Base-by-base conservation (phyloP, 306 rosid genomes). In the Fragaria vesca region DNA sequence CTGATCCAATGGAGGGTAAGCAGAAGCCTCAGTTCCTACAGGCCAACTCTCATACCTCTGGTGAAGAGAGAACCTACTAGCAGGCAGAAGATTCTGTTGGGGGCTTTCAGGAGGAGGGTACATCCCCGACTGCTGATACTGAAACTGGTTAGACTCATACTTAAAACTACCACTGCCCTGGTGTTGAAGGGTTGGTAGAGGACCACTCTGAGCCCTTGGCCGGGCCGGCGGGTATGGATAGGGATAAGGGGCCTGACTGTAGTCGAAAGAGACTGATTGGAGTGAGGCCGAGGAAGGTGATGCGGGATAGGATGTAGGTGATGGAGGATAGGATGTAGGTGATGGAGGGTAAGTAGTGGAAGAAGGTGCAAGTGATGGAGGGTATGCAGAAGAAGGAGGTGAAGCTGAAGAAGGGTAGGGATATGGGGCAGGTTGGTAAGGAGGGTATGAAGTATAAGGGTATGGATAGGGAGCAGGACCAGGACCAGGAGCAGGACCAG, bases 1-100 rank as follows among this genome's bases (percentile, higher is more conserved):
- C 78, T 87, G 77, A 77, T 88, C 89, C 87, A 95, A 69, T 73
- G 90, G 85, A 7, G 96, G 97, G 85, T 90, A 87, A 43, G 72
- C 79, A 84, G 90, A 74, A 73, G 68, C 36, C 76, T 71, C 88
- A 78, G 71, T 52, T 66, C 75, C 82, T 48, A 46, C 2, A 8
- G 65, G 47, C 75, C 78, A 30, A 34, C 77, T 80, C 40, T 89
- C 93, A 34, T 42, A 84, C 81, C 73, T 69, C 66, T 76, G 78
- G 47, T 84, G 84, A 69, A 63, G 73, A 12, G 92, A 80, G 80
- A 85, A 94, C 79, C 94, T 90, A 88, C 85, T 85, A 32, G 77
- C 43, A 11, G 28, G 83, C 9, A 69, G 66, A 74, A 89, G 89
- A 54, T 0, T 48, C 16, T 76, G 77, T 1, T 82, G 74, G 16